Base-by-base conservation (phyloP, 2,329 filamentous ascomycete genomes). In the Alternaria conjuncta region DNA sequence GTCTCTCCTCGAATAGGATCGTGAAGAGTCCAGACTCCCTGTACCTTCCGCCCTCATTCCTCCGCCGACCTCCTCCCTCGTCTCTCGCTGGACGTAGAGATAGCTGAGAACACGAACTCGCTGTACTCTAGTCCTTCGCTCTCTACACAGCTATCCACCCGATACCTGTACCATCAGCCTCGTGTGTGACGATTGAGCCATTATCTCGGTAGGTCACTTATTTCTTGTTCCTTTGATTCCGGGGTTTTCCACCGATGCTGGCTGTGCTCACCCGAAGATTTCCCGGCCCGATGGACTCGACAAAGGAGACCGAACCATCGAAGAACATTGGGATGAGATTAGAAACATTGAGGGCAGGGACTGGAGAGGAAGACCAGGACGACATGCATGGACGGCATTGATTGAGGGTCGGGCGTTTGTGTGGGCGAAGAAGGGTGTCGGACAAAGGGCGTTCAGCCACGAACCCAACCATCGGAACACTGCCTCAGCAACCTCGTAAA, bases 51-150 rank as follows among this genome's bases (percentile, higher is more conserved):
- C 57, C 63, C 70, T 68, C 69, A 47, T 70, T 68, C 67, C 55
- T 66, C 65, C 60, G 55, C 69, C 66, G n/a, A 43, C 61, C 51
- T 51, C 62, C 64, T 65, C 61, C 57, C 56, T 65, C 64, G 62
- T 71, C 67, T 71, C 69, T 72, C 70, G 70, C 71, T 75, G 71
- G 71, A 74, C 75, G 70, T 67, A 70, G 75, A 73, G 70, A 71
- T 71, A 69, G 68, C 55, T 63, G 67, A 71, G 71, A 67, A 67
- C 55, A 63, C 32, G 57, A 63, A 66, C 70, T 71, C 71, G 65
- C 71, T 65, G 63, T 68, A 64, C 67, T 63, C 73, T 57, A 62
- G 68, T 80, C 67, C 79, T 78, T 79, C 79, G 80, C 81, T 81
- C 78, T 78, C 69, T 77, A 75, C 73, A 78, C 79, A 79, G 78